phyloP scores from a whole-genome alignment of 805 yeast species.

The Kluyveromyces aestuarii region DNA sequence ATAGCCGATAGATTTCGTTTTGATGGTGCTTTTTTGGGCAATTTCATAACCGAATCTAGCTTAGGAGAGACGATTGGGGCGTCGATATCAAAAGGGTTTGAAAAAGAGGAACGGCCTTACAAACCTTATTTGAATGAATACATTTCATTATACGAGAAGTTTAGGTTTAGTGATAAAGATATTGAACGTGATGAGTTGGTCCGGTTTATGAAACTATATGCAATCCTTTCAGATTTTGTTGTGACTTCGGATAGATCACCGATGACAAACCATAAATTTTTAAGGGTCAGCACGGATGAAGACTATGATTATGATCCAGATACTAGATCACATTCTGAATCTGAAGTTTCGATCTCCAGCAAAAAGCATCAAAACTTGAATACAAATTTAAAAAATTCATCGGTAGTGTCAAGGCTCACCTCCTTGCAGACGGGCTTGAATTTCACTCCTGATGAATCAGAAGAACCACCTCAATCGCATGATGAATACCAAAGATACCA shows the following conservation, averaged over 20 bases:
- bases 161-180: slow-evolving; percentile 56
- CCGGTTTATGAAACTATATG: slow-evolving; percentile 42
- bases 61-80: slow-evolving; percentile 21
- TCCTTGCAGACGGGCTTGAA: not conserved
- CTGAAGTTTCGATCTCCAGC: not conserved
- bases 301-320: not conserved
- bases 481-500: not conserved
- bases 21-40: slow-evolving; percentile 33
- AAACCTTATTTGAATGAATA: slow-evolving; percentile 23
- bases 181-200: slow-evolving; percentile 52
- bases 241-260: not conserved
- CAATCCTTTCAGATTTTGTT: slow-evolving; percentile 25
- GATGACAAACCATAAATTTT: not conserved
- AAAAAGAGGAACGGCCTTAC: slow-evolving; percentile 10
- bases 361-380: not conserved
- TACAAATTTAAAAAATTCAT: not conserved
- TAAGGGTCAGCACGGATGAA: not conserved
- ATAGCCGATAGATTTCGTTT: slow-evolving; percentile 50
- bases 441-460: slow-evolving; percentile 2
- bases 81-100: slow-evolving; percentile 13
- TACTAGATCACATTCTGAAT: not conserved
- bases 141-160: slow-evolving; percentile 51
- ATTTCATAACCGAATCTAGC: slow-evolving; percentile 21
- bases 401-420: not conserved
- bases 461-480: slow-evolving; percentile 1